Conservation (phyloP, 2,329 filamentous ascomycete genomes). For the Botrytis sinoallii region DNA sequence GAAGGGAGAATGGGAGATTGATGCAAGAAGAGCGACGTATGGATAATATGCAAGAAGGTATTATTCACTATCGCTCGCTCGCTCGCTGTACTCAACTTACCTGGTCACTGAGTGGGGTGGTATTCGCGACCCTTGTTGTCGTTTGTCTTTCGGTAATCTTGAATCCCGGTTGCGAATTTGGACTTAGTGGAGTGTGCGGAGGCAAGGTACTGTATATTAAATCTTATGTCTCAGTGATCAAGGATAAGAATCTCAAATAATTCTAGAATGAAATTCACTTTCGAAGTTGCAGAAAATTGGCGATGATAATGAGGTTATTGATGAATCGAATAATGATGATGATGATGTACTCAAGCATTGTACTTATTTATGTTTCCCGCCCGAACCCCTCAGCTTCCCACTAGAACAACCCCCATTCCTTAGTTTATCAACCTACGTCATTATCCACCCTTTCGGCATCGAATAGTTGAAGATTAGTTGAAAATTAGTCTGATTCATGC, state of each 20-base stretch:
- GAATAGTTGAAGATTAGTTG: background rate
- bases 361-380: background rate
- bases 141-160: conserved; percentile 3
- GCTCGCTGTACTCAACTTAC: background rate
- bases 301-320: background rate
- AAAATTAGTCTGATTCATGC: background rate
- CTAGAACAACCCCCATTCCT: background rate
- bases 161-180: background rate
- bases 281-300: background rate
- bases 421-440: background rate
- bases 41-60: background rate
- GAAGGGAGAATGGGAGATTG: background rate
- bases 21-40: background rate
- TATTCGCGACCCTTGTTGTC: conserved; percentile 6
- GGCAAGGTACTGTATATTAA: background rate
- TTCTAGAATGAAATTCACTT: background rate
- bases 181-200: background rate
- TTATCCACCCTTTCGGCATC: background rate
- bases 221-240: background rate
- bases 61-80: background rate
- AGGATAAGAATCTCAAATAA: background rate
- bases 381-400: background rate
- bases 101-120: background rate
- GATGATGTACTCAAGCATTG: background rate
- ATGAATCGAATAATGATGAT: background rate